Evolutionary conservation across 2,329 filamentous ascomycete genomes (phyloP).

Genomic region (Colletotrichum chlorophyti): DNA sequence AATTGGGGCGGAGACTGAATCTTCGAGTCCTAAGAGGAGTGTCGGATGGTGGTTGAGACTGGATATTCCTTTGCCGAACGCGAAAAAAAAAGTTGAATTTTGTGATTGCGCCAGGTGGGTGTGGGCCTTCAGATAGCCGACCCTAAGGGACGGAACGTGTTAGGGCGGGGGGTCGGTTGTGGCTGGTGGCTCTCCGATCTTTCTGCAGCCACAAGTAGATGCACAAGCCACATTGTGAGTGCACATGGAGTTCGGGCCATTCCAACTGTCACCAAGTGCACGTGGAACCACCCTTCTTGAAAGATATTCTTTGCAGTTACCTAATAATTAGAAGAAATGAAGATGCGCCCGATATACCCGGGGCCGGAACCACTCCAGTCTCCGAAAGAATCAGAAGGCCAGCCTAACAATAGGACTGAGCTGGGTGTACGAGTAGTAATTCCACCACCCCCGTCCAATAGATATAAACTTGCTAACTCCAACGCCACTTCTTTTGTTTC

Average conservation of each 20-base stretch:
- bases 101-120: constrained; percentile 24
- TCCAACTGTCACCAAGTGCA: too few relatives aligned
- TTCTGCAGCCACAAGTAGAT: too few relatives aligned
- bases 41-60: constrained; percentile 29
- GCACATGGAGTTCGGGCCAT: too few relatives aligned
- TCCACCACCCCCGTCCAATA: constrained; percentile 21
- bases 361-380: constrained; percentile 8
- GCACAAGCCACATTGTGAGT: constrained; percentile 17
- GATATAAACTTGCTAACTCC: constrained; percentile 30
- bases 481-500: constrained; percentile 26
- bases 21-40: constrained; percentile 79
- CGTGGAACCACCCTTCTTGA: background rate
- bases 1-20: constrained; percentile 97
- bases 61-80: too few relatives aligned
- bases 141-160: constrained; percentile 15
- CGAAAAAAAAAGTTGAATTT: too few relatives aligned
- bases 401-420: constrained; percentile 3
- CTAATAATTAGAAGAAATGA: background rate
- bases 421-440: constrained; percentile 23
- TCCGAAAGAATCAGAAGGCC: constrained; percentile 4
- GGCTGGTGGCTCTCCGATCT: too few relatives aligned
- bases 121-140: constrained; percentile 27
- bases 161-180: constrained; percentile 23
- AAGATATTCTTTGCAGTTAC: too few relatives aligned
- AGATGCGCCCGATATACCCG: constrained; percentile 10